Evolutionary conservation across 2,329 filamentous ascomycete genomes (phyloP), one percentile per base, ranked within the genome.

Genomic region (Claviceps citrina): DNA sequence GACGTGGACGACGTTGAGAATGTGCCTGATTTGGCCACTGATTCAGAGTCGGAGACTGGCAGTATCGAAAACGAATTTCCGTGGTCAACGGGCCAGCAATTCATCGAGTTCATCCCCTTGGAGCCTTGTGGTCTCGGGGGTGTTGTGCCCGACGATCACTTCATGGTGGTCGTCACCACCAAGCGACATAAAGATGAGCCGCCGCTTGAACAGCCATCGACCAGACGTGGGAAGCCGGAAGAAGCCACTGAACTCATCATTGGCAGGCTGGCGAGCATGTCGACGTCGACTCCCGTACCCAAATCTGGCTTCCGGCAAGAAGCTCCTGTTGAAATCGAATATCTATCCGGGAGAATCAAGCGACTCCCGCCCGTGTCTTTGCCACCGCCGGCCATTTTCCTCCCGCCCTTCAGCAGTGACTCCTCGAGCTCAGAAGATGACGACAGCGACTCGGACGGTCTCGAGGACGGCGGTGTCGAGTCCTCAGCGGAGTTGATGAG

Each of bases 111-210:
- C 2, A 51, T 54, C 2, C 56, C 62, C 0, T 53, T 81, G 3
- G 70, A 76, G 43, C 69, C 71, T 0, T 76, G 67, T 34, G 76
- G 76, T 1, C 52, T 80, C 0, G 73, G 71, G 5, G 73, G 73
- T 12, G 67, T 76, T 0, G 57, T 66, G 20, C 75, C 76, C 0
- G 73, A 78, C n/a, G 76, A 80, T 45, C 75, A 79, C 45, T 79
- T 80, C 43, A 62, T 68, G 31, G 59, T 78, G 1, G 60, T 68
- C 2, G 73, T 78, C 2, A 63, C 62, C 2, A 75, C 71, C 0
- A 63, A 57, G 31, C 61, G 70, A 13, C 55, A 62, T 0, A 45
- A 49, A 10, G 52, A 59, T 20, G 10, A 13, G 7, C 3, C 12
- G 6, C 18, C 10, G 16, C n/a, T 26, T 16, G 2, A 22, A 22